These are phyloP conservation scores for Harrya chromipes DNA, from an alignment of 768 basidiomycete species.

Conservation along the genomic window DNA sequence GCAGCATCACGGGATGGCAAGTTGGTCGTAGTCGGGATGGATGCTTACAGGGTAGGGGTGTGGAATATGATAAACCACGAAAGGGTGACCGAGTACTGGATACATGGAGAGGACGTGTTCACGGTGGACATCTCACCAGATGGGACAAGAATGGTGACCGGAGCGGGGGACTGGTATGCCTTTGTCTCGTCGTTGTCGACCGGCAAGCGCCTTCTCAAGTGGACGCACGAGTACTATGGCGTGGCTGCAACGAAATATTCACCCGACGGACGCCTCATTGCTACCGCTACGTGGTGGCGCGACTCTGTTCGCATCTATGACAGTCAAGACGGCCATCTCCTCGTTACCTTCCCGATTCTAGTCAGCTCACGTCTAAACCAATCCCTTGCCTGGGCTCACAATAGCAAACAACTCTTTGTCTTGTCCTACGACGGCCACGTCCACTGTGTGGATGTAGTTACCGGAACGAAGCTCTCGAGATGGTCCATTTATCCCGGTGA, in stretches of 20 bases:
- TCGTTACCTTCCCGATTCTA: neutral
- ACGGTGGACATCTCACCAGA: slow-evolving; percentile 5
- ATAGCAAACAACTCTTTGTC: neutral
- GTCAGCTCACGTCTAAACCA: neutral
- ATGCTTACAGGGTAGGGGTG: neutral
- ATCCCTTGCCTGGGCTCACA: slow-evolving; percentile 2
- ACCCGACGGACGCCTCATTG: slow-evolving; percentile 2
- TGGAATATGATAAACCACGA: neutral
- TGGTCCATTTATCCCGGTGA: neutral
- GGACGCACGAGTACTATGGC: neutral
- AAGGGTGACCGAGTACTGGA: neutral
- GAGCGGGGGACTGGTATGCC: neutral
- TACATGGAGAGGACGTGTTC: neutral
- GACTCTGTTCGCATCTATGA: slow-evolving; percentile 1
- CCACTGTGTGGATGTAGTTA: neutral
- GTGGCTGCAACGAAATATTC: slow-evolving; percentile 8
- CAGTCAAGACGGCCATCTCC: neutral
- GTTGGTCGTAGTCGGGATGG: neutral
- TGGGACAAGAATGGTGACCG: neutral
- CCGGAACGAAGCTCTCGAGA: neutral
- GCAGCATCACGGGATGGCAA: neutral
- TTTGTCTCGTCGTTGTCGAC: slow-evolving; percentile 7
- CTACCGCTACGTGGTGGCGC: neutral
- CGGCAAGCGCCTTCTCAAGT: neutral
- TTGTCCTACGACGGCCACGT: neutral